Evolutionary conservation across 495 filamentous ascomycete species (phyloP), one percentile per base, ranked within the genome.

Genomic region (Tirmania nivea): DNA sequence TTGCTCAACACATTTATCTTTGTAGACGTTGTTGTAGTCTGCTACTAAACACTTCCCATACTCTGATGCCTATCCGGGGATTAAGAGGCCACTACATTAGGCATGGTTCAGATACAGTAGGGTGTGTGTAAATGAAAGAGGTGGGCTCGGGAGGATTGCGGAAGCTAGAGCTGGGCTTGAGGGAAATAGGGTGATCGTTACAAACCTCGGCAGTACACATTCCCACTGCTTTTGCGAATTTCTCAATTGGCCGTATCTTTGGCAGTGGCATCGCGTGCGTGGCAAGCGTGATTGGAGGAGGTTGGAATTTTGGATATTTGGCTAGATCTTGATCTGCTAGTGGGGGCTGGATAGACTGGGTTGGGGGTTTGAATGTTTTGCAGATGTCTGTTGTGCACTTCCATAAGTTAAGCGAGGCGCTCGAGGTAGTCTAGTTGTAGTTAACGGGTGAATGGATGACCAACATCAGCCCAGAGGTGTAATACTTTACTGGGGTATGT

Each of bases 1-100:
- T 63, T 95, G 86, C 50, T 76, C 78, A 2, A 73, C 71, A 62
- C 90, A 99, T 71, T 89, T 86, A 65, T 95, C 86, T 59, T 93
- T 93, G 58, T 88, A 75, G 5, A 95, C 78, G 20, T 84, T 78
- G 62, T 87, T 88, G 68, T 92, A 96, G 64, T 99, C 89, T 9
- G 77, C 77, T 35, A 90, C 72, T 54, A 99, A 77, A 65, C 90
- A 99, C 73, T 87, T 87, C 51, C 90, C 90, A 61, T 96, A 99
- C 14, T 75, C 73, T 8, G 85, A 73, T 51, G 83, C 79, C 89
- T 96, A 60, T 51, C 55, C 50, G 39, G 39, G 17, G 1, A 14
- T 45, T 2, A 45, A 14, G 1, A 45, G n/a, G 12, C 39, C 14
- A 45, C 5, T 19, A 45, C 39, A 19, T 45, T 19, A 45, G 25